These are phyloP conservation scores for Glonium stellatum DNA, from an alignment of 495 filamentous ascomycete species.

Conservation along the genomic window DNA sequence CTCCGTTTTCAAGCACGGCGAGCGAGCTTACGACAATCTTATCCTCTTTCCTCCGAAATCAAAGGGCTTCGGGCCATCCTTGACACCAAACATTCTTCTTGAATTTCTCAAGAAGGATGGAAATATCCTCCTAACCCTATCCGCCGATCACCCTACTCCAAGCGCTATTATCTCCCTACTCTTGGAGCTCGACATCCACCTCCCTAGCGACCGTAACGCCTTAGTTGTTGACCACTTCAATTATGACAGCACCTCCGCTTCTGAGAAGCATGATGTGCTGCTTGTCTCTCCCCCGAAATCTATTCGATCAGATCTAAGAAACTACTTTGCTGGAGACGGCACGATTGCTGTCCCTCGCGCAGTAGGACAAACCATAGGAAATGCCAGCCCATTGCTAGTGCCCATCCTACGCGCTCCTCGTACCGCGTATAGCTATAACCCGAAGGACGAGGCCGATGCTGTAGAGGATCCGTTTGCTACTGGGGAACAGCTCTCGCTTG, in stretches of 20 bases:
- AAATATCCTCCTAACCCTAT: slow-evolving; percentile 87
- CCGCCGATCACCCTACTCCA: slow-evolving; percentile 63
- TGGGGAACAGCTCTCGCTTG: slow-evolving; percentile 72
- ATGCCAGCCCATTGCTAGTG: slow-evolving; percentile 61
- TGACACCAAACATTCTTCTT: slow-evolving; percentile 80
- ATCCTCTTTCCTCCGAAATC: slow-evolving; percentile 79
- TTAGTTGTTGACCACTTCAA: slow-evolving; percentile 92
- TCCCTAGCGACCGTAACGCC: slow-evolving; percentile 75
- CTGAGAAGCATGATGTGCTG: slow-evolving; percentile 84
- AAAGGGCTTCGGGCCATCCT: slow-evolving; percentile 82
- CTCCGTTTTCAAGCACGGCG: slow-evolving; percentile 78
- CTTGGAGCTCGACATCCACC: slow-evolving; percentile 82
- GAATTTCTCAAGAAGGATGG: slow-evolving; percentile 87
- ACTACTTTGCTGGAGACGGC: slow-evolving; percentile 67
- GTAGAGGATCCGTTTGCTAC: slow-evolving; percentile 77
- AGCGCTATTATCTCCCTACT: slow-evolving; percentile 77
- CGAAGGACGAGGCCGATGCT: slow-evolving; percentile 70
- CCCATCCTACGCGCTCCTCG: slow-evolving; percentile 73
- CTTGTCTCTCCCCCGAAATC: slow-evolving; percentile 59
- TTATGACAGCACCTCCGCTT: slow-evolving; percentile 67
- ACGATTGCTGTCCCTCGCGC: slow-evolving; percentile 73
- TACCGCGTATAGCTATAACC: slow-evolving; percentile 90
- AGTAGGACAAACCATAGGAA: slow-evolving; percentile 73
- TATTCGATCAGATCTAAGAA: slow-evolving; percentile 61
- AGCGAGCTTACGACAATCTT: slow-evolving; percentile 83